phyloP scores from a whole-genome alignment of 306 rosid genomes.

The Hylodesmum podocarpum region DNA sequence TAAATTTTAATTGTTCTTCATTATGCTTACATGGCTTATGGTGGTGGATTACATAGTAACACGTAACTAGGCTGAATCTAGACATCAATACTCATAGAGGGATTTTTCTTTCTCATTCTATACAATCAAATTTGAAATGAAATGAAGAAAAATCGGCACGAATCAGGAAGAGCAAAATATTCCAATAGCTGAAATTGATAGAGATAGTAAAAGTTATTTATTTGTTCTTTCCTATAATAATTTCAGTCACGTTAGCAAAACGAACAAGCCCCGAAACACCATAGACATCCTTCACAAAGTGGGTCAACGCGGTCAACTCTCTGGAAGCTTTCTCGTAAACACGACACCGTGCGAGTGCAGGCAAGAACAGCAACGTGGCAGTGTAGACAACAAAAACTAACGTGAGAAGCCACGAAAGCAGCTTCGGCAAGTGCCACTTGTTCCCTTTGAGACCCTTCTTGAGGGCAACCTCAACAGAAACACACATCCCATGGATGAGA shows the following conservation, averaged over 20 bases:
- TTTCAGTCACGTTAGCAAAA: neutral
- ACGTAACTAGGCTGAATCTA: too few relatives aligned
- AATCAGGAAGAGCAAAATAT: too few relatives aligned
- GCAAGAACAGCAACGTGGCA: slow-evolving; percentile 26
- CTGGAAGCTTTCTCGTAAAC: slow-evolving; percentile 25
- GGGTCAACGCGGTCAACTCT: slow-evolving; percentile 10
- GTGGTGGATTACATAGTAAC: too few relatives aligned
- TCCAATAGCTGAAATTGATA: too few relatives aligned
- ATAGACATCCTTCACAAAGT: neutral
- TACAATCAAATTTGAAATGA: too few relatives aligned
- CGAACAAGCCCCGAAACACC: neutral
- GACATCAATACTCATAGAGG: too few relatives aligned
- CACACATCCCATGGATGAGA: slow-evolving; percentile 30
- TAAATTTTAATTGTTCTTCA: too few relatives aligned
- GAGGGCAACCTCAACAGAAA: slow-evolving; percentile 9
- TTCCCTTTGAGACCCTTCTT: slow-evolving; percentile 19
- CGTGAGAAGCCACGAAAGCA: slow-evolving; percentile 13
- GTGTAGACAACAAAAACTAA: slow-evolving; percentile 22
- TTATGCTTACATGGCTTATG: too few relatives aligned
- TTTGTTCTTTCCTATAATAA: too few relatives aligned
- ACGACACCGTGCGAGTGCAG: slow-evolving; percentile 31
- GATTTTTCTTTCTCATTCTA: too few relatives aligned
- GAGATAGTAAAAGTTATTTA: too few relatives aligned
- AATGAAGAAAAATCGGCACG: too few relatives aligned
- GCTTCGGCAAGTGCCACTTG: slow-evolving; percentile 1